phyloP scores from a whole-genome alignment of 2,329 filamentous ascomycete genomes.

The Paramyrothecium sp. region DNA sequence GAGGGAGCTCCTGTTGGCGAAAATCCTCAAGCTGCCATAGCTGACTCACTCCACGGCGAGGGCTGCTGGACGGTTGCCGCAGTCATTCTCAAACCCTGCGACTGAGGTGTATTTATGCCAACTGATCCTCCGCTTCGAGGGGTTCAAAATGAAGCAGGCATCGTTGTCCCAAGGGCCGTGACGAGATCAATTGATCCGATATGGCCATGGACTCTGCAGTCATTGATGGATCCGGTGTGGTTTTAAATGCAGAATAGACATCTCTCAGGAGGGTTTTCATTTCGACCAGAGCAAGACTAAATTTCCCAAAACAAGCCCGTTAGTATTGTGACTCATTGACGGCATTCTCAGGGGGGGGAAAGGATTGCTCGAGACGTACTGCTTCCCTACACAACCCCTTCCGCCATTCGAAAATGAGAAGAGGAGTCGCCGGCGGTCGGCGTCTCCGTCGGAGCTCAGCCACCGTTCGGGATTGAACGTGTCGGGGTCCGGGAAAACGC shows the following conservation, averaged over 20 bases:
- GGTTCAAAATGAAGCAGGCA: slow-evolving; percentile 54
- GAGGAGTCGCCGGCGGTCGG: slow-evolving; percentile 62
- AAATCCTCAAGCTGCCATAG: too few relatives aligned
- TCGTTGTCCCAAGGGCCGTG: slow-evolving; percentile 57
- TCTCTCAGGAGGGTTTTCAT: slow-evolving; percentile 66
- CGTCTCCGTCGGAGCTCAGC: slow-evolving; percentile 72
- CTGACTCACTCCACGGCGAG: too few relatives aligned
- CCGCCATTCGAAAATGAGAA: slow-evolving; percentile 68
- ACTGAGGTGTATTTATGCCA: not conserved
- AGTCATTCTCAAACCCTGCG: not conserved
- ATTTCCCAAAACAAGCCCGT: not conserved
- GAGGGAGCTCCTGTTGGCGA: too few relatives aligned
- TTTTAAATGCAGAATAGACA: slow-evolving; percentile 59
- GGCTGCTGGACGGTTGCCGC: not conserved
- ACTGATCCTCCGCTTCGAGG: slow-evolving; percentile 9
- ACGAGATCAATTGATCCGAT: slow-evolving; percentile 67
- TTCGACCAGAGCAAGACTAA: slow-evolving; percentile 58
- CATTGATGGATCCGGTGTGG: slow-evolving; percentile 53
- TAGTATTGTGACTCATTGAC: not conserved
- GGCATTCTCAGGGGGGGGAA: slow-evolving; percentile 10
- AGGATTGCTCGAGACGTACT: slow-evolving; percentile 49
- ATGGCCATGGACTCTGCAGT: slow-evolving; percentile 59
- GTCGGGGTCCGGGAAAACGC: slow-evolving; percentile 78
- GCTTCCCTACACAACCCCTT: slow-evolving; percentile 63
- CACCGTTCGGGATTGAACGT: slow-evolving; percentile 79